A percentile compares a stretch with the other conserved stretches of the same genome.
phyloP scores from a whole-genome alignment of 2,329 filamentous ascomycete species.

The Triangularia setosa region DNA sequence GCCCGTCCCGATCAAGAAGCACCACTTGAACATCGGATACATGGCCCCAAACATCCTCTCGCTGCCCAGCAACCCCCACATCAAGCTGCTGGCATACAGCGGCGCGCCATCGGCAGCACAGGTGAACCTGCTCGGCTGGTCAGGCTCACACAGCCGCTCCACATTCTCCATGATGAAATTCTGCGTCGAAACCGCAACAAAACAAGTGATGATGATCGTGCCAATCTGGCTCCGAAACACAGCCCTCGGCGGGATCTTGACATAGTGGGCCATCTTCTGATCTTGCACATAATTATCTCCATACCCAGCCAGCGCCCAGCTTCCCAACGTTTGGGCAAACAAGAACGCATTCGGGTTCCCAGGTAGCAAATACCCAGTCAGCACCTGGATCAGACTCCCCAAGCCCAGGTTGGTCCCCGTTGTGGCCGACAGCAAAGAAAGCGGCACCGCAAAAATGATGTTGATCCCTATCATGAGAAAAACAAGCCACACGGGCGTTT shows the following conservation, averaged over 20 bases:
- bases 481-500: constrained; percentile 32
- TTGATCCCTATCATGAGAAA: constrained; percentile 35
- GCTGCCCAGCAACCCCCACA: constrained; percentile 36
- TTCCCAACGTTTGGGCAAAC: constrained; percentile 38
- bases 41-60: constrained; percentile 39
- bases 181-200: constrained; percentile 39
- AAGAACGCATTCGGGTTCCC: constrained; percentile 35
- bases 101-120: constrained; percentile 30
- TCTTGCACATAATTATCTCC: constrained; percentile 39
- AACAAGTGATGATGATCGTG: constrained; percentile 40
- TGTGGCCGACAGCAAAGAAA: constrained; percentile 42
- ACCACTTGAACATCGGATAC: constrained; percentile 43
- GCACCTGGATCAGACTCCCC: constrained; percentile 40
- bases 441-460: constrained; percentile 40
- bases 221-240: constrained; percentile 41
- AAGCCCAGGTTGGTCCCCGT: constrained; percentile 42
- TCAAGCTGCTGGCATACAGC: constrained; percentile 33
- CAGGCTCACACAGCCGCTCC: constrained; percentile 26
- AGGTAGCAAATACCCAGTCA: constrained; percentile 36
- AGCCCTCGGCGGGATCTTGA: constrained; percentile 39
- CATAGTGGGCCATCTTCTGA: constrained; percentile 41
- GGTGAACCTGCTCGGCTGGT: constrained; percentile 31
- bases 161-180: constrained; percentile 41
- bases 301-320: constrained; percentile 41
- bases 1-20: constrained; percentile 39